Base-by-base conservation (phyloP, 371 early-diverging fungal genomes). In the Choanephora cucurbitarum region DNA sequence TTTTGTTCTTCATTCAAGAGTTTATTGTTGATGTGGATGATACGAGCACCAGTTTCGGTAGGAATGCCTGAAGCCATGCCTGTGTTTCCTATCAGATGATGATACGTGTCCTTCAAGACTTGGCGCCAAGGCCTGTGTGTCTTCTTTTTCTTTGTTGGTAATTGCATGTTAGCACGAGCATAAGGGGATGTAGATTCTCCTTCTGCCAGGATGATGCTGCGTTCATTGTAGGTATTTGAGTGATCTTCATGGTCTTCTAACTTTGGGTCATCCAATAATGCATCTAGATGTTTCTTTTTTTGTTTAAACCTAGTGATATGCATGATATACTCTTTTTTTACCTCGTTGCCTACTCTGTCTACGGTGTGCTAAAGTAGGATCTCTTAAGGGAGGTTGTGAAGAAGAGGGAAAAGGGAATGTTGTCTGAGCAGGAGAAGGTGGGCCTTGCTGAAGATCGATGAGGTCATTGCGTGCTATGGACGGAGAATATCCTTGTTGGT, bases 21-120 rank as follows among this genome's bases (percentile, higher is more conserved):
- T 9, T 84, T 66, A 58, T 92, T 91, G 73, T 95, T 94, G 52
- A 96, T 75, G 65, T 95, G 81, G 67, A 96, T 91, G 50, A 87
- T 82, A 28, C 97, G 86, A 48, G 79, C 85, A 33, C 77, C 75
- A 24, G 72, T 75, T 46, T 76, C 76, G 39, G 70, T 68, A 11
- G 69, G 64, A 10, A 24, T 60, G n/a, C 68, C 70, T 1, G 75
- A 74, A 41, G 69, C 63, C 19, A 61, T 46, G 18, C 55, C 57
- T 18, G 64, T 52, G 23, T 61, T 64, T 13, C 71, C 69, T 14
- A 65, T 41, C 23, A 72, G 10, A 3, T 39, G 43, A 9, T 70
- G 57, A n/a, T 73, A 18, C 0, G 37, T 37, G 1, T 63, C 64
- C 48, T 69, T 75, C 18, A 64, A 22, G 2, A 45, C 34, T 2